Conservation (phyloP, 352 stramenopile genomes). For the Blastocystis sp. region DNA sequence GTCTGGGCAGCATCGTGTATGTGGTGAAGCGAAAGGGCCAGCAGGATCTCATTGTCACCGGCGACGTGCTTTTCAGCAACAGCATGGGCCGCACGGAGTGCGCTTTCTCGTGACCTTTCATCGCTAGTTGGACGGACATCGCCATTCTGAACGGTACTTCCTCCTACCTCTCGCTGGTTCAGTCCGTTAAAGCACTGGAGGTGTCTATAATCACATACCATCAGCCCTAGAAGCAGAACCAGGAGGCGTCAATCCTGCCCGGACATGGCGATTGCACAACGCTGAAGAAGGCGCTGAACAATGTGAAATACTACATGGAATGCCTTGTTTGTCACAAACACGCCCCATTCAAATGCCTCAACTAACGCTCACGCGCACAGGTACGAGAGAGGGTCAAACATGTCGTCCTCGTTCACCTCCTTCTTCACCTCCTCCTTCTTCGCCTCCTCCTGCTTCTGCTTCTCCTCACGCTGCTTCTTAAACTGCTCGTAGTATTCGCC, state of each 20-base stretch:
- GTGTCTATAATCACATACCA: not conserved
- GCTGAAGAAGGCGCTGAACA: constrained; percentile 3
- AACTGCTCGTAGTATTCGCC: constrained; percentile 57
- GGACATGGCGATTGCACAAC: constrained; percentile 27
- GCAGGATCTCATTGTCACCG: constrained; percentile 27
- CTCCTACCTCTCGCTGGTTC: not conserved
- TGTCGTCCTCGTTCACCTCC: constrained; percentile 42
- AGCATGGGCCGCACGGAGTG: constrained; percentile 46
- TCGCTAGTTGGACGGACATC: constrained; percentile 57
- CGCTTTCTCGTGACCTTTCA: not conserved
- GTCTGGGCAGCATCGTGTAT: constrained; percentile 56
- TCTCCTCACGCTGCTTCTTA: constrained; percentile 26
- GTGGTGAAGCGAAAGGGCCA: constrained; percentile 16
- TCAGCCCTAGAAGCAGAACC: constrained; percentile 6
- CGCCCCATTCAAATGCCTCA: not conserved
- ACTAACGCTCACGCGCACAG: not conserved
- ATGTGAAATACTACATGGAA: not conserved
- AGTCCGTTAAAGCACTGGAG: constrained; percentile 10
- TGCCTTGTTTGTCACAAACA: constrained; percentile 32
- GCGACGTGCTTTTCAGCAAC: constrained; percentile 45
- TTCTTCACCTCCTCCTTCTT: constrained; percentile 20
- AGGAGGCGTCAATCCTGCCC: constrained; percentile 11
- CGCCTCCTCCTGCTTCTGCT: constrained; percentile 27
- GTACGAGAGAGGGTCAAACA: constrained; percentile 49
- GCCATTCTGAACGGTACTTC: constrained; percentile 31